These are phyloP conservation scores for Lipomyces spencermartinsiae DNA, from an alignment of 805 yeast genomes.

Conservation along the genomic window DNA sequence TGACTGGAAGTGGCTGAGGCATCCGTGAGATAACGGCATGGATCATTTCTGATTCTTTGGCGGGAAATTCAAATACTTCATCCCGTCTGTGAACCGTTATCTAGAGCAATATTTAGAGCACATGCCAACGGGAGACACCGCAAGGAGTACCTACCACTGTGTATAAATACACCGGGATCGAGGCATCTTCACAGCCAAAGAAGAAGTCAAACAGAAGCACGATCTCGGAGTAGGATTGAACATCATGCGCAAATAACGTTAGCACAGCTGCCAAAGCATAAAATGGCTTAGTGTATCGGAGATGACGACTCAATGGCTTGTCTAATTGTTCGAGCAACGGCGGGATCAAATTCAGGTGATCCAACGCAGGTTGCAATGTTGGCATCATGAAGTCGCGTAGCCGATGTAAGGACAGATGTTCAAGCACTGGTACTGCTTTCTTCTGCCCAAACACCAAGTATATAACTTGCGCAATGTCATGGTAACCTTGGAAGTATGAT, in stretches of 20 bases:
- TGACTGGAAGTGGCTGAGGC: conserved; percentile 36
- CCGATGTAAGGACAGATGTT: conserved; percentile 62
- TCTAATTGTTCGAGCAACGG: conserved; percentile 61
- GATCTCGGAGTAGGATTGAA: conserved; percentile 56
- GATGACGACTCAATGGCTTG: conserved; percentile 47
- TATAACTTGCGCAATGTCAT: conserved; percentile 78
- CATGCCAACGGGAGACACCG: background rate
- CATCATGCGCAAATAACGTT: conserved; percentile 79
- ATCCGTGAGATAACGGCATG: conserved; percentile 51
- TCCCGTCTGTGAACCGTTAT: conserved; percentile 48
- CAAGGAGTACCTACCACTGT: conserved; percentile 48
- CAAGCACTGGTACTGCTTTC: conserved; percentile 52
- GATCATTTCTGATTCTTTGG: conserved; percentile 50
- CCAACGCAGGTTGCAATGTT: conserved; percentile 67
- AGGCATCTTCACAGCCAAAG: conserved; percentile 61
- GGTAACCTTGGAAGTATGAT: conserved; percentile 90
- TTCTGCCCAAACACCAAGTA: conserved; percentile 56
- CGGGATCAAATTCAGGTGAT: conserved; percentile 71
- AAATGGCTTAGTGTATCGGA: conserved; percentile 58
- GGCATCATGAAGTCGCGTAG: conserved; percentile 87
- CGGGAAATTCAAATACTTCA: conserved; percentile 49
- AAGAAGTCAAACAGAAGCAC: conserved; percentile 72
- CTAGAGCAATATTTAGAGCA: conserved; percentile 48
- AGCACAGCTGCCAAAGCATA: conserved; percentile 79
- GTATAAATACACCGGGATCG: conserved; percentile 65